phyloP scores from a whole-genome alignment of 2,329 filamentous ascomycete genomes.

The Talaromyces sp. region DNA sequence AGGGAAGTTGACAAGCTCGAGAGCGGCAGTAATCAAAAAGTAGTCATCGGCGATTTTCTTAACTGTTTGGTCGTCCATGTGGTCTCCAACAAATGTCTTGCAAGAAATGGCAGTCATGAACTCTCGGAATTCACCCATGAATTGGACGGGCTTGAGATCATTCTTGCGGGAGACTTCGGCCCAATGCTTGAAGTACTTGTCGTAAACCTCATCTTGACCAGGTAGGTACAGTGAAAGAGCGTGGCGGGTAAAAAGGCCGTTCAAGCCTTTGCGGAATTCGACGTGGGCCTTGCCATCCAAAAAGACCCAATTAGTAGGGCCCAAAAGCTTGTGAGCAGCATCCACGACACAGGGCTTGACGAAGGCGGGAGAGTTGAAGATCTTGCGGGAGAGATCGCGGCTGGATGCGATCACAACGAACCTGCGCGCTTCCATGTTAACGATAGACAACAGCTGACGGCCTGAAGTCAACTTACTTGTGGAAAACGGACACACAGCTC shows the following conservation, averaged over 20 bases:
- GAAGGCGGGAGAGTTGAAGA: conserved; percentile 88
- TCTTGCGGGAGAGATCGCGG: conserved; percentile 91
- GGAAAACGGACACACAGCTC: conserved; percentile 97
- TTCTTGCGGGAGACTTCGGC: conserved; percentile 69
- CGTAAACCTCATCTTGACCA: conserved; percentile 87
- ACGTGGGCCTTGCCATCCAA: conserved; percentile 92
- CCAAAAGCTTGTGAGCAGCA: conserved; percentile 86
- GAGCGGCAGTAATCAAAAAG: conserved; percentile 89
- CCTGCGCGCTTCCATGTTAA: conserved; percentile 44
- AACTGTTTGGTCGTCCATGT: conserved; percentile 83
- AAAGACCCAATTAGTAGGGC: conserved; percentile 93
- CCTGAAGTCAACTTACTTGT: conserved; percentile 68
- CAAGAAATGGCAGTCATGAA: conserved; percentile 92
- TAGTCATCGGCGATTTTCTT: conserved; percentile 96
- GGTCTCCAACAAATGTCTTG: conserved; percentile 95
- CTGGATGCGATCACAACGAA: conserved; percentile 96
- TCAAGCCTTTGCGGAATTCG: conserved; percentile 95
- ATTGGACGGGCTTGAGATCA: conserved; percentile 71
- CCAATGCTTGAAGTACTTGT: conserved; percentile 78
- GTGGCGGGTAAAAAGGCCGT: conserved; percentile 87
- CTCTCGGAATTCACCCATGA: conserved; percentile 90
- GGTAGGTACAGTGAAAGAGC: conserved; percentile 86
- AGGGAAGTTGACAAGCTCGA: conserved; percentile 97
- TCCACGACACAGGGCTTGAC: conserved; percentile 98
- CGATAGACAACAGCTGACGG: background rate